Conservation (phyloP, 2,329 filamentous ascomycete species). For the Huntiella decipiens region DNA sequence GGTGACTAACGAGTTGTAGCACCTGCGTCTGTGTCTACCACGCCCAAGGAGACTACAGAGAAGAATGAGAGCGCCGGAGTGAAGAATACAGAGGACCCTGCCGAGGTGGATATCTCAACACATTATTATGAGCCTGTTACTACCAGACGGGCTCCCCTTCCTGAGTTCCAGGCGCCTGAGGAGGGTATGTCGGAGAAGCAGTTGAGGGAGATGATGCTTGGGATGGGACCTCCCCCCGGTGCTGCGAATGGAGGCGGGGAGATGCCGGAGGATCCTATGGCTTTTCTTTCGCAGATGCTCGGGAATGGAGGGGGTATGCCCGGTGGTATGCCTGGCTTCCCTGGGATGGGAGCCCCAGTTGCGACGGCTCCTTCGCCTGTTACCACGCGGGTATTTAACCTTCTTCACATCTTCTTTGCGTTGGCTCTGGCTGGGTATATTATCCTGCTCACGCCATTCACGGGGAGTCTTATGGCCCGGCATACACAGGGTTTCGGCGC, state of each 20-base stretch:
- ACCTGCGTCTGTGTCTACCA: constrained; percentile 13
- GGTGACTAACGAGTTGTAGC: background rate
- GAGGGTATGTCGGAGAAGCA: constrained; percentile 34
- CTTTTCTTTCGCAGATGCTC: background rate
- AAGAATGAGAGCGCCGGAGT: too few species aligned
- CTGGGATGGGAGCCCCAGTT: constrained; percentile 23
- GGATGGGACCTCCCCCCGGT: constrained; percentile 19
- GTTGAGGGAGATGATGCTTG: constrained; percentile 45
- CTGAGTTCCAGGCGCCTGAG: constrained; percentile 12
- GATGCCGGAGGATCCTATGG: constrained; percentile 12
- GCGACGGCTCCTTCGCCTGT: constrained; percentile 18
- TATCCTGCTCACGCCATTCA: constrained; percentile 46
- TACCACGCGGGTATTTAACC: constrained; percentile 39
- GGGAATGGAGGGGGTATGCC: constrained; percentile 8
- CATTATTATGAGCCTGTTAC: constrained; percentile 42
- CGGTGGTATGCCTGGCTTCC: constrained; percentile 27
- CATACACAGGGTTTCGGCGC: constrained; percentile 18
- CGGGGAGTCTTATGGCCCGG: constrained; percentile 43
- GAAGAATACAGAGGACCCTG: constrained; percentile 37
- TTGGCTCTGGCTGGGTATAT: constrained; percentile 53
- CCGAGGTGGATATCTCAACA: constrained; percentile 62
- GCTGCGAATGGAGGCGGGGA: constrained; percentile 1
- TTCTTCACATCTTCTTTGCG: constrained; percentile 56
- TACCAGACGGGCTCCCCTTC: constrained; percentile 15
- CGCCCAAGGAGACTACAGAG: constrained; percentile 7